A percentile compares a stretch with the other conserved stretches of the same genome.
These are phyloP conservation scores for Stephania yunnanensis DNA, from an alignment of 164 flowering plant species.

Conservation along the genomic window DNA sequence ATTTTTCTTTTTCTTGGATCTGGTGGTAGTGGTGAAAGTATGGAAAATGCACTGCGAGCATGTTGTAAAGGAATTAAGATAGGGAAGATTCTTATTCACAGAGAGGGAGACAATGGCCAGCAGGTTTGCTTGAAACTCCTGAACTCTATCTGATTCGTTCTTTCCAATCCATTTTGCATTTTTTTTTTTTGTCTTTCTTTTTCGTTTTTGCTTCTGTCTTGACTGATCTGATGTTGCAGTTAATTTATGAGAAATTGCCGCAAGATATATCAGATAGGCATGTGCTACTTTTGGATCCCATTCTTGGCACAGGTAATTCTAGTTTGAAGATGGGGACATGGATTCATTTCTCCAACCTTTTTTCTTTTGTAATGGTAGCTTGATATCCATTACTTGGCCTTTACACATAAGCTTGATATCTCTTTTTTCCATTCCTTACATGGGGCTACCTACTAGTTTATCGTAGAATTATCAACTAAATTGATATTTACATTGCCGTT, in stretches of 20 bases:
- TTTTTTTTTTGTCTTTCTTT: not conserved
- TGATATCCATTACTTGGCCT: no score
- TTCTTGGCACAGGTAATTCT: slow-evolving; percentile 80
- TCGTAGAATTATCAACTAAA: no score
- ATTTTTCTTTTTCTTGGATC: not conserved
- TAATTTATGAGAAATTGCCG: slow-evolving; percentile 89
- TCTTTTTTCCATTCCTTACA: no score
- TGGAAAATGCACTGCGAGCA: slow-evolving; percentile 98
- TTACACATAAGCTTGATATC: no score
- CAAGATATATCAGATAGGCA: slow-evolving; percentile 88
- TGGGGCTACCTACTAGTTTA: no score
- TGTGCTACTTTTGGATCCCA: slow-evolving; percentile 93
- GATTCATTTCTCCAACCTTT: no score
- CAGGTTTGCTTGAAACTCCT: slow-evolving; percentile 47
- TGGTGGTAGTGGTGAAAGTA: slow-evolving; percentile 84
- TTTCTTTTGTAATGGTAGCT: no score
- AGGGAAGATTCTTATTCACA: slow-evolving; percentile 92
- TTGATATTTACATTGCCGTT: no score
- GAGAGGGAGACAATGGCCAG: slow-evolving; percentile 96
- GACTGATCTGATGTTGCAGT: slow-evolving; percentile 37
- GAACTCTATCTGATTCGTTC: not conserved
- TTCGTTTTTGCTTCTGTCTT: not conserved
- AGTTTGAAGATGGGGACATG: no score
- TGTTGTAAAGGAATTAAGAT: slow-evolving; percentile 98
- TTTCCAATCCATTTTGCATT: not conserved